Evolutionary conservation across 805 yeast genomes (phyloP), one percentile per base, ranked within the genome.

Genomic region (Candida rishiriensis): DNA sequence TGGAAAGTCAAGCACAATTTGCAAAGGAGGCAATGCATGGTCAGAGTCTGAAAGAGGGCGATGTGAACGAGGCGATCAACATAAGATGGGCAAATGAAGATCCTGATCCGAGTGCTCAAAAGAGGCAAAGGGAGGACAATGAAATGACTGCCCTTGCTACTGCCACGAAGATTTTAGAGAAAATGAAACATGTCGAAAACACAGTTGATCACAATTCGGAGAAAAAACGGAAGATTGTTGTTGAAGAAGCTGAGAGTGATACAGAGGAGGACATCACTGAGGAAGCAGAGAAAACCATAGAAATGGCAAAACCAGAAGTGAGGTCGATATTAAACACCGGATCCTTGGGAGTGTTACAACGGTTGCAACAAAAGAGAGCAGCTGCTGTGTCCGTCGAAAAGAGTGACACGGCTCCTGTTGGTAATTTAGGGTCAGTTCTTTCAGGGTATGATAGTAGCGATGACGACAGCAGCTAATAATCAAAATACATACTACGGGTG

Each of bases 21-120:
- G 96, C 97, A 0, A 87, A 88, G 56, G 98, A 91, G 62, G 96
- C 96, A 1, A 88, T 91, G 96, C 78, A 83, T 34, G 82, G 83
- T 36, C 98, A 91, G 61, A 74, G 85, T 9, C 60, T 90, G 8
- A 60, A 53, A 18, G 53, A 52, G 18, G 54, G 49, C 4, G 75
- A 81, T 41, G 80, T 75, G 36, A 74, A 76, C 45, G 96, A 85
- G 49, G 75, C 82, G 0, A 63, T 90, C 36, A 76, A 72, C 47
- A 77, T 90, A 1, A 73, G 87, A 50, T 90, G 98, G 98, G 96
- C 97, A 0, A 79, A 78, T 48, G 91, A 85, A 36, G 96, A 88
- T 61, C 95, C 96, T 2, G 84, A 83, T 56, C 93, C 93, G 0
- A 64, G 63, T 3, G 82, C 87, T 3, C 75, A 70, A 49, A 67